A percentile compares a stretch with the other conserved stretches of the same genome.
Evolutionary conservation across 2,329 filamentous ascomycete species (phyloP).

Genomic region (Podosphaera aphanis): DNA sequence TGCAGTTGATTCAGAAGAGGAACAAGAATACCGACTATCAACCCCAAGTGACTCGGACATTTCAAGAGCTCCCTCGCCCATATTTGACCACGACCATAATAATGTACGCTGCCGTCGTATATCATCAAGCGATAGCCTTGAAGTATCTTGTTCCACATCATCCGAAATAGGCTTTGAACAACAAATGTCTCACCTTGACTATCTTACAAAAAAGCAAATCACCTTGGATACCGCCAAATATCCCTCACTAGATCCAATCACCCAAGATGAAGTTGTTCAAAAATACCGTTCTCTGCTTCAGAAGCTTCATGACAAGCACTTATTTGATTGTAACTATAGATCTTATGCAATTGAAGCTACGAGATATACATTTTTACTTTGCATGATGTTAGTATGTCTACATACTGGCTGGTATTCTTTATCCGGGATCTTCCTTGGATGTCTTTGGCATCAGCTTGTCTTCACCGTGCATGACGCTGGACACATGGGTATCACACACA

Average conservation of each 20-base stretch:
- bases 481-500: conserved; percentile 92
- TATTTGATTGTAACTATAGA: conserved; percentile 67
- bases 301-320: conserved; percentile 45
- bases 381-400: conserved; percentile 36
- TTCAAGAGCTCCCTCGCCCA: conserved; percentile 15
- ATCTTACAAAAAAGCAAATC: conserved; percentile 50
- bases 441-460: conserved; percentile 82
- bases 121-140: conserved; percentile 2
- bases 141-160: conserved; percentile 28
- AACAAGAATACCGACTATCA: conserved; percentile 11
- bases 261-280: conserved; percentile 49
- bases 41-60: conserved; percentile 3
- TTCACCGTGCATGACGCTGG: conserved; percentile 89
- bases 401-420: conserved; percentile 39
- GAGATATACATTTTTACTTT: conserved; percentile 48
- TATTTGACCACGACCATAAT: conserved; percentile 13
- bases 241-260: conserved; percentile 47
- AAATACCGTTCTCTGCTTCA: conserved; percentile 66
- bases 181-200: conserved; percentile 44
- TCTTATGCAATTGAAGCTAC: conserved; percentile 53
- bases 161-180: conserved; percentile 30
- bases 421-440: conserved; percentile 54
- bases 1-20: conserved; percentile 18
- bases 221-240: conserved; percentile 58
- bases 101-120: conserved; percentile 8